Percentiles rank a stretch among this genome's conserved stretches.
Conservation (phyloP, 139 green algal genomes). For the Chlamydomonas schloesseri region DNA sequence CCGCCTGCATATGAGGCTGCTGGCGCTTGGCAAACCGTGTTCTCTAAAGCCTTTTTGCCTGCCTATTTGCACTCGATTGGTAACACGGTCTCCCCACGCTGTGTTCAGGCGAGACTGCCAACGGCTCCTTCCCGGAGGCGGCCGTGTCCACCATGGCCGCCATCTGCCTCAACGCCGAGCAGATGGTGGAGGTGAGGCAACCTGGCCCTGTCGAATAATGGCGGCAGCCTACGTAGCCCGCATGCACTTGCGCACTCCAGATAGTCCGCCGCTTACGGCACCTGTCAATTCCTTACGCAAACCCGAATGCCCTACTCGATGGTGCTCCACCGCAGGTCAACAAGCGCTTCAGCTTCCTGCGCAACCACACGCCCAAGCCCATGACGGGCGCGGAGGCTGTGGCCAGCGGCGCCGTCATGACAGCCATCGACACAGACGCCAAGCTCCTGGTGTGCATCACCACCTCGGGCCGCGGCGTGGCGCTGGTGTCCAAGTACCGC, state of each 20-base stretch:
- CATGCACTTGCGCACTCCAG: too few relatives aligned
- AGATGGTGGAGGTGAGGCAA: slow-evolving; percentile 64
- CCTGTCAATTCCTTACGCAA: too few relatives aligned
- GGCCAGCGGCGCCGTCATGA: slow-evolving; percentile 57
- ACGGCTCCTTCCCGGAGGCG: slow-evolving; percentile 72
- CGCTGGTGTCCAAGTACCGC: slow-evolving; percentile 72
- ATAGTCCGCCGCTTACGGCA: too few relatives aligned
- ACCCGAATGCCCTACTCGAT: too few relatives aligned
- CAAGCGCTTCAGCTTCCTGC: slow-evolving; percentile 71
- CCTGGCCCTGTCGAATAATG: too few relatives aligned
- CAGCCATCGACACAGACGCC: slow-evolving; percentile 80
- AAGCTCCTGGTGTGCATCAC: slow-evolving; percentile 75
- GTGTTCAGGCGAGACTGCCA: slow-evolving; percentile 75
- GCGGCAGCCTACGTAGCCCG: too few relatives aligned
- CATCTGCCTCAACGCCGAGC: slow-evolving; percentile 80
- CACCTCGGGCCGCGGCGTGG: slow-evolving; percentile 55
- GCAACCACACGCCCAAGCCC: slow-evolving; percentile 69
- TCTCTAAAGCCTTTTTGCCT: too few relatives aligned
- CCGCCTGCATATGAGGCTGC: not conserved
- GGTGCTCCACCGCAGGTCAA: slow-evolving; percentile 56
- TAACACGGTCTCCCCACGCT: too few relatives aligned
- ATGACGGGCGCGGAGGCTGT: slow-evolving; percentile 65
- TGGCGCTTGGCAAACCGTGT: not conserved
- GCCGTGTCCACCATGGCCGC: slow-evolving; percentile 80
- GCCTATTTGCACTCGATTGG: too few relatives aligned